These are phyloP conservation scores for Rhodotorula taiwanensis DNA, from an alignment of 768 basidiomycete species.

Conservation along the genomic window DNA sequence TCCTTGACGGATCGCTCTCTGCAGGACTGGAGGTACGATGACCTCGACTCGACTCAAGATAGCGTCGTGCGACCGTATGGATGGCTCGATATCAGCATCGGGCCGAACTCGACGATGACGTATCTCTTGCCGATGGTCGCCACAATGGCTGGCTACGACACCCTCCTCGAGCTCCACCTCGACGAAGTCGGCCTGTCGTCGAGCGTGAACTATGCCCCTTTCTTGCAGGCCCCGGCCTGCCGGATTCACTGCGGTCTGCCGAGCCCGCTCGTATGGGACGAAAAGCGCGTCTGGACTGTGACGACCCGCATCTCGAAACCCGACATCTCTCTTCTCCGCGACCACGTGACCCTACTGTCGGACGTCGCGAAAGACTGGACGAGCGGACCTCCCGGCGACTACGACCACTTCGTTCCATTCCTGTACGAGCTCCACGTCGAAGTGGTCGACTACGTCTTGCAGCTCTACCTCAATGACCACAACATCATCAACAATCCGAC, in stretches of 20 bases:
- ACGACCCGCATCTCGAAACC: slow-evolving; percentile 66
- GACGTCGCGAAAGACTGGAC: slow-evolving; percentile 91
- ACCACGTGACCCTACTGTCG: slow-evolving; percentile 88
- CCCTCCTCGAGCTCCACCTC: slow-evolving; percentile 71
- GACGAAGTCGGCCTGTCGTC: slow-evolving; percentile 70
- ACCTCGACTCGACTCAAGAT: slow-evolving; percentile 51
- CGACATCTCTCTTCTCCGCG: slow-evolving; percentile 69
- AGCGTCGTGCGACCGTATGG: slow-evolving; percentile 53
- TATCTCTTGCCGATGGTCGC: slow-evolving; percentile 79
- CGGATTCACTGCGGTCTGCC: slow-evolving; percentile 58
- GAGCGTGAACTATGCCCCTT: slow-evolving; percentile 77
- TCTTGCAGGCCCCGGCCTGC: slow-evolving; percentile 70
- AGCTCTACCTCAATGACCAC: slow-evolving; percentile 84
- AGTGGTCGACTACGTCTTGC: slow-evolving; percentile 67
- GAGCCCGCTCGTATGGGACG: slow-evolving; percentile 74
- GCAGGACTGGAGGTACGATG: slow-evolving; percentile 93
- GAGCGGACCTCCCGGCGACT: slow-evolving; percentile 71
- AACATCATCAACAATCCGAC: slow-evolving; percentile 90
- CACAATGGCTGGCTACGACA: slow-evolving; percentile 65
- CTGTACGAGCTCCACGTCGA: slow-evolving; percentile 64
- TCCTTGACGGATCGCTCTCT: no score
- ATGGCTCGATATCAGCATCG: slow-evolving; percentile 65
- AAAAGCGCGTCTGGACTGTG: slow-evolving; percentile 68
- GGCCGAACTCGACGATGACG: slow-evolving; percentile 74
- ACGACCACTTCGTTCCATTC: slow-evolving; percentile 75